Evolutionary conservation across 2,329 filamentous ascomycete species (phyloP), one percentile per base, ranked within the genome.

Genomic region (Hypoxylon sp.): DNA sequence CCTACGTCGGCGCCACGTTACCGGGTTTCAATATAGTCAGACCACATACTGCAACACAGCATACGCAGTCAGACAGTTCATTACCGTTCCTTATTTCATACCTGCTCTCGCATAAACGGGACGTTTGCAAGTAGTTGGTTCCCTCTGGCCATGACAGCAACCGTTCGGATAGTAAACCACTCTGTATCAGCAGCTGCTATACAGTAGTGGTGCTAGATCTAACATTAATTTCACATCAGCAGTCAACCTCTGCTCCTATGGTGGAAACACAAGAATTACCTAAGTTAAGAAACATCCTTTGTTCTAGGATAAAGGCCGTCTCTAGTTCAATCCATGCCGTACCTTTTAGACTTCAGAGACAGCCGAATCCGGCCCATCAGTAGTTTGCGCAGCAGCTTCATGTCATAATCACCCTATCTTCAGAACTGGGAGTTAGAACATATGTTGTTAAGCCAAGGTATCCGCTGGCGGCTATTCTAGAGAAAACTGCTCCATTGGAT

Each of bases 341-440:
- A 30, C 26, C 10, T 13, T 4, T 37, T 37, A 32, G 54, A 10
- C 37, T 41, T 17, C 17, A 19, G 20, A 57, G 44, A 44, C 46
- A 52, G 15, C 65, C 59, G 59, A 65, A 68, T 68, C 62, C 62
- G 62, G 65, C 57, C 47, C 52, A 48, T 37, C 43, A 44, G 4
- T 37, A 20, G 13, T 3, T 37, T 15, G 10, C 22, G 43, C 19
- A 47, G 26, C 15, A 32, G 53, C 28, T 51, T 47, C 37, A 32
- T n/a, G 22, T 30, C 15, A 15, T 20, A 10, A n/a, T n/a, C n/a
- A n/a, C n/a, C 24, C 19, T 26, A 37, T 44, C 44, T n/a, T n/a
- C n/a, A n/a, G n/a, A n/a, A n/a, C n/a, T 39, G 6, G 7, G 34
- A 19, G n/a, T 3, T n/a, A 3, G 34, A 17, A 2, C 15, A 39